Percentiles rank a stretch among this genome's conserved stretches.
Evolutionary conservation across 257 asterid species (phyloP).

Genomic region (Mitragyna speciosa): DNA sequence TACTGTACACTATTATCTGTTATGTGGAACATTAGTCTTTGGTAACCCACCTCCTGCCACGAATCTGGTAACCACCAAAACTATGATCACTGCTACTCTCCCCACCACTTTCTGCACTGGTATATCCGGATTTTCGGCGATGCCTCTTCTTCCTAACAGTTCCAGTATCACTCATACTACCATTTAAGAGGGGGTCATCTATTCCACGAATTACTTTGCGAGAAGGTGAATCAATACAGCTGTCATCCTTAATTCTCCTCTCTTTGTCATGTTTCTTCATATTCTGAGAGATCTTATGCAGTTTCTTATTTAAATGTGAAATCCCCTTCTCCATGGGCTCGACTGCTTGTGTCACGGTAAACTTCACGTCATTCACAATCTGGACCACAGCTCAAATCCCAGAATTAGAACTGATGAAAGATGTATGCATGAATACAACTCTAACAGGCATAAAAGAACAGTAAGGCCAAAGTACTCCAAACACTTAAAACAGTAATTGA

Average conservation of each 20-base stretch:
- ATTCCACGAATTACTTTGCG: conserved; percentile 72
- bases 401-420: conserved; percentile 5
- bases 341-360: conserved; percentile 87
- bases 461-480: neutral
- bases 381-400: conserved; percentile 23
- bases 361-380: conserved; percentile 95
- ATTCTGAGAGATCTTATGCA: conserved; percentile 79
- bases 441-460: neutral
- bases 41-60: conserved; percentile 80
- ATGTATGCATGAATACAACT: neutral
- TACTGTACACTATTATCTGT: neutral
- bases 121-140: conserved; percentile 65
- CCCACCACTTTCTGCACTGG: conserved; percentile 89
- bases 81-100: conserved; percentile 69
- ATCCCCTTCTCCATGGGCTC: conserved; percentile 96
- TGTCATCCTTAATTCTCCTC: conserved; percentile 71
- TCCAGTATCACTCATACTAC: conserved; percentile 78
- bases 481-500: neutral
- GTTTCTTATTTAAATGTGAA: conserved; percentile 67
- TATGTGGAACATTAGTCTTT: conserved; percentile 40
- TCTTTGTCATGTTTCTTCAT: conserved; percentile 70
- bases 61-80: conserved; percentile 61
- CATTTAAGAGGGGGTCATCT: conserved; percentile 89
- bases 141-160: conserved; percentile 70
- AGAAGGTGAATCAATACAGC: conserved; percentile 56